Evolutionary conservation across 1,284 basidiomycete species (phyloP), one percentile per base, ranked within the genome.

Genomic region (Trichosporon sp.): DNA sequence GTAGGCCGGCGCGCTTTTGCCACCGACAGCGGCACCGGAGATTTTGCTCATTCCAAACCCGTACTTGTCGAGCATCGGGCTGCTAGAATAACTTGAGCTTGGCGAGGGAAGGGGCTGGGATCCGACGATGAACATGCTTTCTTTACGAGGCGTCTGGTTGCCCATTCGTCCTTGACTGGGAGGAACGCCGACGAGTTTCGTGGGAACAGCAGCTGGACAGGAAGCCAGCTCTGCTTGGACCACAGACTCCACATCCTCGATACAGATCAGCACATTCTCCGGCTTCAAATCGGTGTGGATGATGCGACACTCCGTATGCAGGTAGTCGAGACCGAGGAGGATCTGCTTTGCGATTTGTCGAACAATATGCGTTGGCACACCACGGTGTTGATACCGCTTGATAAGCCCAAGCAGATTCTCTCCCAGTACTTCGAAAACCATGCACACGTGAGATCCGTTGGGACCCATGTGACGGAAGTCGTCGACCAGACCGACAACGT

Each of bases 351-450:
- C 93, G 78, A 99, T 98, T 83, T 99, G 96, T 80, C 91, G 92
- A 75, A 98, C 95, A 75, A 99, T 87, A 71, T 88, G 90, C 85
- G 95, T 92, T 2, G 97, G 95, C 0, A 99, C 95, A 72, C 97
- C 96, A 76, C 83, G 81, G 84, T 98, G 93, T 77, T 88, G 87
- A 77, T 87, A 88, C 23, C 96, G 89, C 84, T 97, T 98, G 87
- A 98, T 98, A 75, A 99, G 88, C 2, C 95, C 95, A 0, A 99
- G 88, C n/a, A 99, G 85, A 81, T 98, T 98, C 85, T 99, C 97
- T 68, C 97, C 96, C 11, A 99, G 88, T 38, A 99, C 97, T 84
- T 99, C 96, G 80, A 98, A 98, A 18, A 99, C 96, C 96, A 99
- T 99, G 87, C 97, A 99, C 73, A 99, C 92, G 84, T 99, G 96